Percentiles rank a stretch among this genome's conserved stretches.
phyloP scores from a whole-genome alignment of 2,329 filamentous ascomycete species.

The Aureobasidium vineae region DNA sequence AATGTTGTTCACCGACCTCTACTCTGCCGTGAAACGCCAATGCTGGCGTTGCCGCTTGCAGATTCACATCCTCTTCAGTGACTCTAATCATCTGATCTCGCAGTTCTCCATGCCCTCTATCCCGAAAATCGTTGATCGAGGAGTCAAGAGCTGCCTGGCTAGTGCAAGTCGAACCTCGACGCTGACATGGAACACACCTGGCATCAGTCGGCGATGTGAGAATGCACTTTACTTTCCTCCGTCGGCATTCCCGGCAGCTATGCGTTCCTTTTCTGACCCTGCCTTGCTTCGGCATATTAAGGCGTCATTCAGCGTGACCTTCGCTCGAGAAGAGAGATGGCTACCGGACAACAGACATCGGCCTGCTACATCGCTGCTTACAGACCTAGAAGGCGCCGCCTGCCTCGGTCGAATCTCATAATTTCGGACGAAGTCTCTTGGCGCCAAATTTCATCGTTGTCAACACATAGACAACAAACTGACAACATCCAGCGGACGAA shows the following conservation, averaged over 20 bases:
- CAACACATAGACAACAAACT: background rate
- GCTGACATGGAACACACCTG: background rate
- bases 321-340: background rate
- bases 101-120: too few relatives aligned
- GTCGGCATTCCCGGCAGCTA: constrained; percentile 5
- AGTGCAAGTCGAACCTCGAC: background rate
- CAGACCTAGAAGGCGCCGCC: background rate
- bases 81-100: background rate
- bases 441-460: background rate
- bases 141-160: background rate
- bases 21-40: background rate
- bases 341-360: background rate
- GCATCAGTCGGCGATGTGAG: background rate
- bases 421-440: background rate
- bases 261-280: constrained; percentile 2
- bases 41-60: background rate
- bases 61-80: background rate
- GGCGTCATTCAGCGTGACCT: background rate
- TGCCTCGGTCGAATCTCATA: background rate
- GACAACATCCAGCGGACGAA: background rate
- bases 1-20: background rate
- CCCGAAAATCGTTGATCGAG: background rate
- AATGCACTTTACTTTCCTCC: background rate
- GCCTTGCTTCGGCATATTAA: background rate
- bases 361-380: background rate